Evolutionary conservation across 495 filamentous ascomycete species (phyloP).

Genomic region (Rhypophila decipiens): DNA sequence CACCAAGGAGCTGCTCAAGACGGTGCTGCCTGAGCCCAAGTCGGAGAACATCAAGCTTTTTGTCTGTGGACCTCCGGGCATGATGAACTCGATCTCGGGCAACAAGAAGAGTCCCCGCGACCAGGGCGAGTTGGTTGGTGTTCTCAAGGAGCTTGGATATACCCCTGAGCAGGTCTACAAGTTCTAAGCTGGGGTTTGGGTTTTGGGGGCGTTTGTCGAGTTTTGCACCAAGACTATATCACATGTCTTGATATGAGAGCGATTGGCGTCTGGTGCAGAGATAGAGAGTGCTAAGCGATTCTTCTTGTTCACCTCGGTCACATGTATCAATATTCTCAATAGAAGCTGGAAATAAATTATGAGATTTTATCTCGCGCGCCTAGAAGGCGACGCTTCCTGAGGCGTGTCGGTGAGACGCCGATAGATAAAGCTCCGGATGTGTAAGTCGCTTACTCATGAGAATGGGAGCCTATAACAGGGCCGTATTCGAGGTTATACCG

Average conservation of each 20-base stretch:
- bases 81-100: slow-evolving; percentile 92
- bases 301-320: too few species aligned
- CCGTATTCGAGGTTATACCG: too few species aligned
- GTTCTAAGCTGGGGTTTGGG: slow-evolving; percentile 50
- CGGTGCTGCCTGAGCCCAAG: slow-evolving; percentile 83
- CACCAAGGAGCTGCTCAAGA: slow-evolving; percentile 85
- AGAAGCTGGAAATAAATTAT: too few species aligned
- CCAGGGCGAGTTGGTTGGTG: slow-evolving; percentile 82
- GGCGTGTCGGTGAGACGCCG: too few species aligned
- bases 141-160: slow-evolving; percentile 88
- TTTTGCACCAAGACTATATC: too few species aligned
- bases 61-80: slow-evolving; percentile 76
- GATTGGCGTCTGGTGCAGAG: too few species aligned
- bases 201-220: too few species aligned
- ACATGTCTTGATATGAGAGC: too few species aligned
- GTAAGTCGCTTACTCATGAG: not conserved
- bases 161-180: slow-evolving; percentile 93
- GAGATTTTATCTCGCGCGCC: too few species aligned
- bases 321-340: too few species aligned
- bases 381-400: too few species aligned
- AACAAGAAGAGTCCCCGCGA: slow-evolving; percentile 81
- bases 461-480: not conserved
- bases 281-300: too few species aligned
- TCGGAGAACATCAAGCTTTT: slow-evolving; percentile 88
- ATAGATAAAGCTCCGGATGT: not conserved